These are phyloP conservation scores for Exophiala bonariae DNA, from an alignment of 2,329 filamentous ascomycete species.

Conservation along the genomic window DNA sequence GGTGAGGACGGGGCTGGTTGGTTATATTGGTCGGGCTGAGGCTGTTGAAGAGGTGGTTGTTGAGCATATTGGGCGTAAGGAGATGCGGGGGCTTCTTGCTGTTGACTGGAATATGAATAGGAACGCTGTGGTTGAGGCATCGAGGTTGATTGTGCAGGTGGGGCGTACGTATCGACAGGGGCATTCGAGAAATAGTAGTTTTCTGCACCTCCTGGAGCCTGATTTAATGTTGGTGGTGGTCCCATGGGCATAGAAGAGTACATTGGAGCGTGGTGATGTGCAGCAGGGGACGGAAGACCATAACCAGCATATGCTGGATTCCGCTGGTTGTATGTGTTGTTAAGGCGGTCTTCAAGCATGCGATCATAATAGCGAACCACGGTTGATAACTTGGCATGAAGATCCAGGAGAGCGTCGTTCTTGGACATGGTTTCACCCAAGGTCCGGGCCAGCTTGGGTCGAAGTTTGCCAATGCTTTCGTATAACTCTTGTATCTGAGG, in stretches of 20 bases:
- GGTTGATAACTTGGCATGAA: slow-evolving; percentile 92
- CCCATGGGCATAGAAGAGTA: slow-evolving; percentile 71
- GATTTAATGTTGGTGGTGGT: slow-evolving; percentile 37
- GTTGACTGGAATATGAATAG: slow-evolving; percentile 27
- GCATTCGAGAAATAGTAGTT: slow-evolving; percentile 77
- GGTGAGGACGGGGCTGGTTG: slow-evolving; percentile 9
- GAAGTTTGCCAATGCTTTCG: slow-evolving; percentile 89
- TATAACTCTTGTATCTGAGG: slow-evolving; percentile 98
- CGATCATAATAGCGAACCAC: slow-evolving; percentile 97
- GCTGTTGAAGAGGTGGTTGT: slow-evolving; percentile 10
- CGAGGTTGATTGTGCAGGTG: slow-evolving; percentile 52
- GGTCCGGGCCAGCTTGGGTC: slow-evolving; percentile 89
- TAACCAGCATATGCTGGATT: slow-evolving; percentile 59
- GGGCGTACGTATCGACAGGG: slow-evolving; percentile 47
- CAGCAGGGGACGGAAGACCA: slow-evolving; percentile 44
- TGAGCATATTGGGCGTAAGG: slow-evolving; percentile 21
- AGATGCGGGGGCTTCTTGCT: slow-evolving; percentile 16
- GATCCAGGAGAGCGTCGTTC: slow-evolving; percentile 89
- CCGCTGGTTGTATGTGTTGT: slow-evolving; percentile 77
- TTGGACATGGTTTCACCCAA: slow-evolving; percentile 99
- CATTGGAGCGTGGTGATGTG: slow-evolving; percentile 54
- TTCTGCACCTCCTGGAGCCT: slow-evolving; percentile 61
- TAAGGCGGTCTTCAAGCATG: slow-evolving; percentile 94
- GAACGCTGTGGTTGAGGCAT: slow-evolving; percentile 39
- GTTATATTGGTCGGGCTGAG: slow-evolving; percentile 7